Conservation (phyloP, 1,284 basidiomycete genomes). For the Tilletia setariae region DNA sequence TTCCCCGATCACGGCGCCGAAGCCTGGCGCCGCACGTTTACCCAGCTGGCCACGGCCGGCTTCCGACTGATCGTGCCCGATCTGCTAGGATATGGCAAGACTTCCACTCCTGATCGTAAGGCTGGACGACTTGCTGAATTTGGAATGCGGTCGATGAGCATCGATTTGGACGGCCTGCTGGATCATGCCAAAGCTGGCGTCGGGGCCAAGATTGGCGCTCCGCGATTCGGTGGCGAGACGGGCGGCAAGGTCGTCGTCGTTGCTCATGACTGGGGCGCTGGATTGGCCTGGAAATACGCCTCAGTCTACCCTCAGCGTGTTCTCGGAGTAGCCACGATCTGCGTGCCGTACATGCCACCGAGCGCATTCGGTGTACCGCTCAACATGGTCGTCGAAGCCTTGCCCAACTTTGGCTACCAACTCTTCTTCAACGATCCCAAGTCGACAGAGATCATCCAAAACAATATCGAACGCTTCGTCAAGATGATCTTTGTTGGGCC, state of each 20-base stretch:
- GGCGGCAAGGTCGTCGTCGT: constrained; percentile 40
- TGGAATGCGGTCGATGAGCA: constrained; percentile 32
- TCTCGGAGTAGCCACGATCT: constrained; percentile 37
- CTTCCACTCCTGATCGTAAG: constrained; percentile 22
- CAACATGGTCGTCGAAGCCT: constrained; percentile 26
- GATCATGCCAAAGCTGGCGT: constrained; percentile 32
- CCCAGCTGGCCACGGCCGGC: constrained; percentile 31
- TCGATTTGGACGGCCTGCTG: constrained; percentile 39
- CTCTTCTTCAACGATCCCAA: constrained; percentile 38
- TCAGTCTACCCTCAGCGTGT: constrained; percentile 34
- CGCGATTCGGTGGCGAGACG: constrained; percentile 20
- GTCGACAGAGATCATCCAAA: constrained; percentile 39
- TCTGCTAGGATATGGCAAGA: constrained; percentile 38
- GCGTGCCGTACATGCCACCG: constrained; percentile 34
- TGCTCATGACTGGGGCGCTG: constrained; percentile 44
- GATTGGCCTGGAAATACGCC: constrained; percentile 38
- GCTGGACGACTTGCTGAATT: constrained; percentile 35
- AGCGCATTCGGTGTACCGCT: constrained; percentile 29
- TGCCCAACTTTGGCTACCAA: constrained; percentile 43
- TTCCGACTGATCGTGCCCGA: constrained; percentile 41
- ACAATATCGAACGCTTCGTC: constrained; percentile 38
- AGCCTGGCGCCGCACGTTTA: constrained; percentile 32
- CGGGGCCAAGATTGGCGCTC: constrained; percentile 29
- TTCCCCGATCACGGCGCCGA: constrained; percentile 35
- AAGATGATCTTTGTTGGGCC: constrained; percentile 35